phyloP scores from a whole-genome alignment of 345 rosid species.

The Gossypium turneri region DNA sequence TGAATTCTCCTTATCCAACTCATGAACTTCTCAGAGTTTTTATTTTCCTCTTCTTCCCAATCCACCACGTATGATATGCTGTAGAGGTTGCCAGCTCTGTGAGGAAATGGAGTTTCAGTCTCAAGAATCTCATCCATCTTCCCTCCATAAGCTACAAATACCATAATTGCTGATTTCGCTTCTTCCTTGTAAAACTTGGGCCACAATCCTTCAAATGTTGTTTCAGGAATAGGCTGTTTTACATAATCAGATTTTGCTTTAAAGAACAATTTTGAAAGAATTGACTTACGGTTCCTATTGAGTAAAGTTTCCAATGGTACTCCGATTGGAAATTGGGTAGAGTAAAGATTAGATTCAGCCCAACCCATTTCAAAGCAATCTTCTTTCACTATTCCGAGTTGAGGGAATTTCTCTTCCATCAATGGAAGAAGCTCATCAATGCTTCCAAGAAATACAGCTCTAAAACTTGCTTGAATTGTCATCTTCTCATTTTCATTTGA shows the following conservation, averaged over 20 bases:
- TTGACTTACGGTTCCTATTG: background rate
- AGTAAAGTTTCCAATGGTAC: background rate
- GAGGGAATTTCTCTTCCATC: background rate
- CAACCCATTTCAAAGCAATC: background rate
- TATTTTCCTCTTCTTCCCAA: conserved; percentile 32
- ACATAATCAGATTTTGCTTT: conserved; percentile 63
- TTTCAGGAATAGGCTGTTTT: conserved; percentile 20
- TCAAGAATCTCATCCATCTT: conserved; percentile 53
- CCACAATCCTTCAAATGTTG: conserved; percentile 45
- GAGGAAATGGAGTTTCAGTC: conserved; percentile 49
- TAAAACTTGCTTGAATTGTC: background rate
- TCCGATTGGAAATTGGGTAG: background rate
- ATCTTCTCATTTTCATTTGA: background rate
- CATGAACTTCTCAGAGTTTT: background rate
- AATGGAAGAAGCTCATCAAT: background rate
- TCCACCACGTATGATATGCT: conserved; percentile 36
- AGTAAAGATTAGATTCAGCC: background rate
- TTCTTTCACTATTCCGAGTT: background rate
- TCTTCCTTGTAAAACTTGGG: conserved; percentile 33
- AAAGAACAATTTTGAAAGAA: conserved; percentile 22
- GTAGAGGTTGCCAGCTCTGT: conserved; percentile 44
- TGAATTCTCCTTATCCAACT: conserved; percentile 41
- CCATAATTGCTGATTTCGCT: conserved; percentile 30
- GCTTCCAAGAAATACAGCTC: background rate
- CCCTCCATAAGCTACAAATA: conserved; percentile 69